These are phyloP conservation scores for Aquilaria malaccensis DNA, from an alignment of 345 rosid genomes.

Conservation along the genomic window DNA sequence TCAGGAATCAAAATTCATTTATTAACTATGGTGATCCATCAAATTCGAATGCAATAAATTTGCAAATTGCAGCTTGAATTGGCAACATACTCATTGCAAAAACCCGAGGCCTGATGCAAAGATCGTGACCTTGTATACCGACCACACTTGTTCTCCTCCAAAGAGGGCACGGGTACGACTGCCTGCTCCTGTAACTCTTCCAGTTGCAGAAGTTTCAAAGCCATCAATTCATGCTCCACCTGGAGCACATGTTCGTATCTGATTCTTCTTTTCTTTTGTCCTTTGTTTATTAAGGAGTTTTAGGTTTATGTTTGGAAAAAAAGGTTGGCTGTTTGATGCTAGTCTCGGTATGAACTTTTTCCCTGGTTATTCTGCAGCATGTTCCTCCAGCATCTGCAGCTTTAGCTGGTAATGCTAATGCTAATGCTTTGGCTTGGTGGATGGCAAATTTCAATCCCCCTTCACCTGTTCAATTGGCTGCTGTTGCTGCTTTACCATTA, in stretches of 20 bases:
- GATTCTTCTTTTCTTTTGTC: conserved; percentile 8
- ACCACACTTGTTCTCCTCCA: conserved; percentile 52
- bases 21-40: not conserved
- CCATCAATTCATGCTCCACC: conserved; percentile 43
- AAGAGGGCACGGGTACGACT: conserved; percentile 46
- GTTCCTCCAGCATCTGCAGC: conserved; percentile 55
- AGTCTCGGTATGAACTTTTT: conserved; percentile 6
- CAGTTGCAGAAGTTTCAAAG: conserved; percentile 50
- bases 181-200: conserved; percentile 50
- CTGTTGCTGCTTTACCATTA: conserved; percentile 46
- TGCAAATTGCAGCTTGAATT: conserved; percentile 44
- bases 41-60: conserved; percentile 1
- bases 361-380: conserved; percentile 28
- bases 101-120: conserved; percentile 67
- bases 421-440: conserved; percentile 65
- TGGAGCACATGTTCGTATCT: conserved; percentile 51
- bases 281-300: not conserved
- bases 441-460: conserved; percentile 67
- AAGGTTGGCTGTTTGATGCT: not conserved
- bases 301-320: not conserved
- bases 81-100: conserved; percentile 79
- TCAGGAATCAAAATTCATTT: not conserved
- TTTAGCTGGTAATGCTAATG: conserved; percentile 48
- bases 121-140: conserved; percentile 56
- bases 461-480: conserved; percentile 67